A percentile compares a stretch with the other conserved stretches of the same genome.
Conservation (phyloP, 2,329 filamentous ascomycete species). For the Aureobasidium lini region DNA sequence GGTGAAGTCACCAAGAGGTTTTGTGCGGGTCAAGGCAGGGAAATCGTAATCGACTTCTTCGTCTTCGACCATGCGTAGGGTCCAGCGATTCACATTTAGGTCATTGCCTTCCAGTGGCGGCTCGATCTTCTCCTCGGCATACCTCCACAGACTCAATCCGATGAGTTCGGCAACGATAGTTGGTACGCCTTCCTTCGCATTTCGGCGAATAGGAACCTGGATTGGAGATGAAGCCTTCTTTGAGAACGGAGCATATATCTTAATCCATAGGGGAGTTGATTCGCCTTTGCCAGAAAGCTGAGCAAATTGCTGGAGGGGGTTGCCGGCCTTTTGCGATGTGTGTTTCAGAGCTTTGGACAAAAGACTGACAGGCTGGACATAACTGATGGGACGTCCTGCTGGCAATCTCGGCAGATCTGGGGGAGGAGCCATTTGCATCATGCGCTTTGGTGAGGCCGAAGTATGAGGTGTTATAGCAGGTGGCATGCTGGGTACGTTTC, state of each 20-base stretch:
- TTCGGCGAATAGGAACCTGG: conserved; percentile 64
- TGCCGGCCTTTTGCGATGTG: conserved; percentile 59
- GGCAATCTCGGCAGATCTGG: conserved; percentile 59
- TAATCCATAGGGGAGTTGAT: conserved; percentile 65
- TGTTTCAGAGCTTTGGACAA: conserved; percentile 66
- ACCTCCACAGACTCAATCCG: conserved; percentile 69
- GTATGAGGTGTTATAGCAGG: conserved; percentile 39
- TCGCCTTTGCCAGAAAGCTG: conserved; percentile 71
- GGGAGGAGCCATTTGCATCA: conserved; percentile 51
- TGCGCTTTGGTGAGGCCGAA: conserved; percentile 31
- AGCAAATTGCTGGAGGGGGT: conserved; percentile 71
- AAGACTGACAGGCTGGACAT: conserved; percentile 61
- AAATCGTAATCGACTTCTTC: conserved; percentile 83
- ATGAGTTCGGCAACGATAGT: conserved; percentile 76
- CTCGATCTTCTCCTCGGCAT: conserved; percentile 67
- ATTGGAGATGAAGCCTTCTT: conserved; percentile 56
- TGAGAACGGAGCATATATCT: conserved; percentile 69
- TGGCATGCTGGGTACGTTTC: conserved; percentile 33
- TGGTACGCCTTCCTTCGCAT: conserved; percentile 60
- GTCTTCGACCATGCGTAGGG: conserved; percentile 73
- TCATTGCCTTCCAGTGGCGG: conserved; percentile 59
- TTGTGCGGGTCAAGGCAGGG: conserved; percentile 66
- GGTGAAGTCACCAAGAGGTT: conserved; percentile 68
- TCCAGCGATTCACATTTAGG: conserved; percentile 74
- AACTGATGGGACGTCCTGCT: conserved; percentile 64